Evolutionary conservation across 129 eudicot genomes (phyloP).

Genomic region (Heracleum sosnowskyi): DNA sequence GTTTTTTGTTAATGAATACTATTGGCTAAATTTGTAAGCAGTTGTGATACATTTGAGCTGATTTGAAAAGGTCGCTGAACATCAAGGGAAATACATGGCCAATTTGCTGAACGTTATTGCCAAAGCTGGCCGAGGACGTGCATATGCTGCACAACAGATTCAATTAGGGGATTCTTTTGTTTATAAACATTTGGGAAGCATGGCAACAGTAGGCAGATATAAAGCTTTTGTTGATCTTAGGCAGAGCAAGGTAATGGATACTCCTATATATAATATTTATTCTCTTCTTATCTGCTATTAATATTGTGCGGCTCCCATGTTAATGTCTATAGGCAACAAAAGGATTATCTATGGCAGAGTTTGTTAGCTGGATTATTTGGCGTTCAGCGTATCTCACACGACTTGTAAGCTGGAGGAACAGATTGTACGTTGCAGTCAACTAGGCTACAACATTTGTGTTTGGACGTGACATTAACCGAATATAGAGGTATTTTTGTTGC

Average conservation of each 20-base stretch:
- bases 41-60: too few species aligned
- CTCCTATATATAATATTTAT: too few species aligned
- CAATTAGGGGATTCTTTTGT: slow-evolving; percentile 57
- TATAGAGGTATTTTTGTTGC: slow-evolving; percentile 30
- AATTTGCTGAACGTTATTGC: too few species aligned
- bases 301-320: not conserved
- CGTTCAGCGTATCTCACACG: slow-evolving; percentile 98
- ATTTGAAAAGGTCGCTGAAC: too few species aligned
- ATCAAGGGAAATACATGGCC: too few species aligned
- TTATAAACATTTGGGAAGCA: slow-evolving; percentile 83
- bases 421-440: too few species aligned
- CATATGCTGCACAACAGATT: too few species aligned
- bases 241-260: slow-evolving; percentile 74
- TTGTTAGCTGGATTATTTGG: slow-evolving; percentile 84
- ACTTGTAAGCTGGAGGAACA: too few species aligned
- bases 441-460: slow-evolving; percentile 82
- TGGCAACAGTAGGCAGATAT: slow-evolving; percentile 91
- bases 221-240: slow-evolving; percentile 96
- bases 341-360: slow-evolving; percentile 87
- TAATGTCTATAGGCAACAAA: slow-evolving; percentile 51
- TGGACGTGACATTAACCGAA: slow-evolving; percentile 91
- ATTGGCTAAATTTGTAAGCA: too few species aligned
- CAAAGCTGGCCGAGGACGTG: too few species aligned
- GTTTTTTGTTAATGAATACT: too few species aligned
- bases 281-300: not conserved